phyloP scores from a whole-genome alignment of 2,329 filamentous ascomycete genomes.

The Alternaria angustiovoidea region DNA sequence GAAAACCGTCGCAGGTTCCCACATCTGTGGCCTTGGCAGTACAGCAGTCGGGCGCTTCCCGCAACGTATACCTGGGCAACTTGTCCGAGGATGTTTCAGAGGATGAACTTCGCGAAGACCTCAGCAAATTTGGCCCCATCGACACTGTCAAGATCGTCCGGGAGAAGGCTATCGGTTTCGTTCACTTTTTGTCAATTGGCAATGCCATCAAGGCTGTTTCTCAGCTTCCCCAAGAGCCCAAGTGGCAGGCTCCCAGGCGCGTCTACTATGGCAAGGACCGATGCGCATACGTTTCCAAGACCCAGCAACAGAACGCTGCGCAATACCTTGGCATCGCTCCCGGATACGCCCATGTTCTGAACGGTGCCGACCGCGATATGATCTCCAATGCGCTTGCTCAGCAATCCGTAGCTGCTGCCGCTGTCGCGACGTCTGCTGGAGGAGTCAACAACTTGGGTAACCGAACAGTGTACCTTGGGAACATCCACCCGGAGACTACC shows the following conservation, averaged over 20 bases:
- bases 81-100: constrained; percentile 88
- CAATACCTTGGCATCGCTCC: constrained; percentile 98
- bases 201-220: constrained; percentile 98
- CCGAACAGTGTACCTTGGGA: constrained; percentile 95
- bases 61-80: constrained; percentile 97
- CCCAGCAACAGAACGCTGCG: constrained; percentile 97
- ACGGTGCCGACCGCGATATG: constrained; percentile 92
- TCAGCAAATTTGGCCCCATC: constrained; percentile 95
- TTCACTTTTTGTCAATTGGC: constrained; percentile 96
- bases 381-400: constrained; percentile 97
- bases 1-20: constrained; percentile 96
- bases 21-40: constrained; percentile 97
- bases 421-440: constrained; percentile 94
- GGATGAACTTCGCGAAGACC: constrained; percentile 90
- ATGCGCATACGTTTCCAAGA: constrained; percentile 98
- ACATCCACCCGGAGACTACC: constrained; percentile 98
- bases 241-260: constrained; percentile 94
- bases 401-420: constrained; percentile 95
- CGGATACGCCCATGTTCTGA: constrained; percentile 94
- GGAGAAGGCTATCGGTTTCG: constrained; percentile 97
- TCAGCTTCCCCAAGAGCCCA: constrained; percentile 92
- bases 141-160: constrained; percentile 98
- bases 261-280: constrained; percentile 99
- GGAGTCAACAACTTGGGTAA: constrained; percentile 98
- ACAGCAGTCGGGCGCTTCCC: constrained; percentile 94